Evolutionary conservation across 2,329 filamentous ascomycete genomes (phyloP), one percentile per base, ranked within the genome.

Genomic region (Fusarium mexicanum): DNA sequence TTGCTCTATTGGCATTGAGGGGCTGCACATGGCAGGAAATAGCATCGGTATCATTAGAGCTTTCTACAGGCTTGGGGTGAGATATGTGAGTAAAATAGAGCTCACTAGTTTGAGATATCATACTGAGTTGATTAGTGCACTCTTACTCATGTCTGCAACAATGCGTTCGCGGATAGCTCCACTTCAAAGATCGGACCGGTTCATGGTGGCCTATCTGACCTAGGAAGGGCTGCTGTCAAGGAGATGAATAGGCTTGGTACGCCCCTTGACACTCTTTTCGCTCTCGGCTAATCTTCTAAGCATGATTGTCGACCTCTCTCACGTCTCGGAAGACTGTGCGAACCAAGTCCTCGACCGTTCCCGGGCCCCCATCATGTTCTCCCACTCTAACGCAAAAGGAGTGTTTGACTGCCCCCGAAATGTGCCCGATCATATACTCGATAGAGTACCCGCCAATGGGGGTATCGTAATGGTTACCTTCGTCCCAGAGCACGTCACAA

Each of bases 231-330:
- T 12, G 63, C 63, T 16, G 53, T 68, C 3, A 29, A 18, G 6
- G 65, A 68, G 20, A 68, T 68, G 65, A 67, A 68, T 10, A 46
- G 65, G 6, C 46, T 68, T 0, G 64, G 64, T 67, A 44, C 4
- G 10, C 2, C 1, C 7, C 9, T 16, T 3, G 5, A 4, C 3
- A 5, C 6, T 12, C 1, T 6, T 0, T 13, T 0, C 0, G 3
- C 1, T 0, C 8, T 6, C 0, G 2, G n/a, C 61, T 67, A 24
- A 67, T 4, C 2, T 0, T 10, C 0, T 17, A 61, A 63, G 65
- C 0, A 68, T 68, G 65, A 67, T 67, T 9, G 18, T 68, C 6
- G 65, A 68, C 8, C 26, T 67, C 1, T 67, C 63, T 5, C 65
- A 68, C 1, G 65, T 68, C 0, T 68, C 63, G 0, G 53, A 68